Evolutionary conservation across 2,329 filamentous ascomycete species (phyloP), one percentile per base, ranked within the genome.

Genomic region (Sporothrix schenckii): DNA sequence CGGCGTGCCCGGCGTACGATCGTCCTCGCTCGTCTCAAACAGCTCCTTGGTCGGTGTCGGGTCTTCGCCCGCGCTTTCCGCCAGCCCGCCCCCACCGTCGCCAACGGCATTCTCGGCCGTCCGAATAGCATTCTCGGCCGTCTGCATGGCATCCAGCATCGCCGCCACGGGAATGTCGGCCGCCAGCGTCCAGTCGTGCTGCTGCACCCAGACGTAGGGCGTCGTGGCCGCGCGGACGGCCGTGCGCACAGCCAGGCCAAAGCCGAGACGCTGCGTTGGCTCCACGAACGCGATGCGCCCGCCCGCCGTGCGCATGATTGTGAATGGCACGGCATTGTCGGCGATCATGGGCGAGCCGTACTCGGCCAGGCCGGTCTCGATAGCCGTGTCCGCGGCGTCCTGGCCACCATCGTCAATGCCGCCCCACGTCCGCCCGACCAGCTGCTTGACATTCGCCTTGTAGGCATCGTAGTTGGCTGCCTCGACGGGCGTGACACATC

Each of bases 201-300:
- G 85, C 72, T 87, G 85, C 0, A 87, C 77, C 85, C 85, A 87
- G 19, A 86, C 84, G 60, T 85, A 85, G 0, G 83, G 83, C 1
- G 85, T 87, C 14, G 76, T 72, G 0, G 81, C 79, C 5, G 80
- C 68, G 3, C 85, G 79, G 60, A 87, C 75, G 0, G 85, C 85
- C 0, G 84, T 83, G 14, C 85, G 83, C 24, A 87, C 84, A 0
- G 82, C 85, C 0, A 87, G 78, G 0, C 84, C 85, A 63, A 87
- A 87, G 0, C 85, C 85, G 1, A 87, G 75, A 0, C 84, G 80
- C 47, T 79, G 78, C 0, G 74, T 66, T 4, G 83, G 80, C 74
- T 87, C 84, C 68, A 87, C 79, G 70, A 87, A 87, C 0, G 79
- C 79, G n/a, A 87, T 75, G 2, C 74, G 77, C 0, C 75, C 75